These are phyloP conservation scores for Echites panduratus DNA, from an alignment of 257 asterid species.

Conservation along the genomic window DNA sequence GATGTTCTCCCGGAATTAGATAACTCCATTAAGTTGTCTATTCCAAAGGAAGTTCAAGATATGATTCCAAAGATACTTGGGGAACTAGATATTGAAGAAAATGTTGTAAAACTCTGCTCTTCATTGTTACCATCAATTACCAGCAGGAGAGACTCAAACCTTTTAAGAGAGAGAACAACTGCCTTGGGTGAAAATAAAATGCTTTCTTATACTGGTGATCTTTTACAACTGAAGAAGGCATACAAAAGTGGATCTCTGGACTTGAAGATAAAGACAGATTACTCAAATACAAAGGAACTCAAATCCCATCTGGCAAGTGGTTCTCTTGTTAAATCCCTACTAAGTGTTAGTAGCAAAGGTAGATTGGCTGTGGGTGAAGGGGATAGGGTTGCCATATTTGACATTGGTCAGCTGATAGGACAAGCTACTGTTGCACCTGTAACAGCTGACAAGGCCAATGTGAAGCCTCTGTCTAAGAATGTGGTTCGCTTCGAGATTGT, in stretches of 20 bases:
- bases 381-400: constrained; percentile 96
- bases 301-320: constrained; percentile 89
- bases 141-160: constrained; percentile 57
- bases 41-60: constrained; percentile 76
- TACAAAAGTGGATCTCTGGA: constrained; percentile 96
- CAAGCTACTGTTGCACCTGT: constrained; percentile 92
- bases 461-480: constrained; percentile 96
- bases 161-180: constrained; percentile 59
- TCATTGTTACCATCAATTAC: constrained; percentile 67
- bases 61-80: constrained; percentile 59
- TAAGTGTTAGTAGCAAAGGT: constrained; percentile 85
- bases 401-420: constrained; percentile 96
- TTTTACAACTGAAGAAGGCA: constrained; percentile 89
- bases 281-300: constrained; percentile 91
- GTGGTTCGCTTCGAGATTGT: constrained; percentile 95
- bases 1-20: constrained; percentile 64
- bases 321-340: constrained; percentile 87
- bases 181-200: constrained; percentile 59
- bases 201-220: constrained; percentile 59
- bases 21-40: constrained; percentile 48
- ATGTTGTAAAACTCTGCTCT: constrained; percentile 66
- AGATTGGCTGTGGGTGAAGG: constrained; percentile 99
- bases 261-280: constrained; percentile 95
- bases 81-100: constrained; percentile 73
- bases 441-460: constrained; percentile 97